Evolutionary conservation across 192 early-diverging fungal species (phyloP), one percentile per base, ranked within the genome.

Genomic region (Mortierella hygrophila): DNA sequence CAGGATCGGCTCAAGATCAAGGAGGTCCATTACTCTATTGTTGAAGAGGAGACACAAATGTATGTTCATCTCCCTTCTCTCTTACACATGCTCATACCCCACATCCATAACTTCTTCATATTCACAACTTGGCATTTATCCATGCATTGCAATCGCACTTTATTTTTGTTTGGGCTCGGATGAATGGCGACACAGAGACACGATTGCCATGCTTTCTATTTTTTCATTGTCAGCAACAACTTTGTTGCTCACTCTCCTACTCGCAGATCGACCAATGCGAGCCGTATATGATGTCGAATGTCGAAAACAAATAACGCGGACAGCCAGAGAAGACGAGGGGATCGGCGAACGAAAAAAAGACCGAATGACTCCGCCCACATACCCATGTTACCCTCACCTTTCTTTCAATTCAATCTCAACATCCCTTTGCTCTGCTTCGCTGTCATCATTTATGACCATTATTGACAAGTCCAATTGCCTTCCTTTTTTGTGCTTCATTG

Each of bases 41-140:
- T 85, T n/a, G 83, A 80, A 40, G 83, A 85, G 35, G 83, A 85
- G 40, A 68, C 65, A 3, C 83, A 85, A 63, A 65, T 16, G 83
- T 85, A 80, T 46, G 29, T 32, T 6, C 37, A 15, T 32, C 9
- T 32, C 23, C 29, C 11, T 26, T 63, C 26, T 41, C 3, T 20
- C 2, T 44, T 4, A 5, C 16, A 74, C 15, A 29, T 1, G 35
- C 23, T 54, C n/a, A 11, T n/a, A 29, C 21, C 0, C 5, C 29
- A 49, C 41, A 47, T 4, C 41, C 7, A 46, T 46, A 11, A 44
- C 35, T 35, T 35, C 5, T 37, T 70, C 20, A 20, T 20, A 32
- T 13, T 9, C 37, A 69, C 35, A 70, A 10, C n/a, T 7, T 16
- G 20, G 0, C 70, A 4, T 41, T 1, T 21, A 20, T 52, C 68